Conservation (phyloP, 2,329 filamentous ascomycete species). For the Botrytis fabae region DNA sequence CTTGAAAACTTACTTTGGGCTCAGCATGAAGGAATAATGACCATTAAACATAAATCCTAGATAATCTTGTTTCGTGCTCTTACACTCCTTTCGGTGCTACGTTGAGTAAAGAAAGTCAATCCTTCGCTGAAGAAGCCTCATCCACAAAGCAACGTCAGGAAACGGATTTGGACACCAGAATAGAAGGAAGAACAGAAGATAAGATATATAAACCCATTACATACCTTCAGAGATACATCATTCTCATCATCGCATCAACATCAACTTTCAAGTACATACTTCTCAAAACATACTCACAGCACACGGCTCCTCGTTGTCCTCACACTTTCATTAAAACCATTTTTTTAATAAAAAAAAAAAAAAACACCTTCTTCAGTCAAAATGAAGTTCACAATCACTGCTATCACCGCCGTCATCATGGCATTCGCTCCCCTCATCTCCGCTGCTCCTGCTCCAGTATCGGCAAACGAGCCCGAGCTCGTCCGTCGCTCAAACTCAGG, state of each 20-base stretch:
- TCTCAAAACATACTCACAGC: not conserved
- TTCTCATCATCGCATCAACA: not conserved
- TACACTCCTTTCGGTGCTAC: not conserved
- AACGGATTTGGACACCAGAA: not conserved
- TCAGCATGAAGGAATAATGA: not conserved
- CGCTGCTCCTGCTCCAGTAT: conserved; percentile 17
- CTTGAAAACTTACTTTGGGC: not conserved
- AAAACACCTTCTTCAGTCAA: not conserved
- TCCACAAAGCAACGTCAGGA: not conserved
- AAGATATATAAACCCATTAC: not conserved
- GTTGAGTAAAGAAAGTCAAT: not conserved
- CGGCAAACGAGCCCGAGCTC: conserved; percentile 16
- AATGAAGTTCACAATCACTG: conserved; percentile 17
- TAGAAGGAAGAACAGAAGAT: not conserved
- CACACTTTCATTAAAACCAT: not conserved
- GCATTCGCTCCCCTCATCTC: conserved; percentile 18
- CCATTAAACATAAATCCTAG: not conserved
- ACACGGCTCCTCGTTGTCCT: conserved; percentile 12
- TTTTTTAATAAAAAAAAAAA: not conserved
- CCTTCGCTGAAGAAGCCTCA: not conserved
- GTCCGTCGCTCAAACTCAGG: conserved; percentile 46
- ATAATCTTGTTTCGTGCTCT: not conserved
- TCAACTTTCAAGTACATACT: conserved; percentile 11
- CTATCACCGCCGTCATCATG: conserved; percentile 3
- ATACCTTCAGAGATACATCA: not conserved